Evolutionary conservation across 352 stramenopile species (phyloP), one percentile per base, ranked within the genome.

Genomic region (Phytophthora sojae): DNA sequence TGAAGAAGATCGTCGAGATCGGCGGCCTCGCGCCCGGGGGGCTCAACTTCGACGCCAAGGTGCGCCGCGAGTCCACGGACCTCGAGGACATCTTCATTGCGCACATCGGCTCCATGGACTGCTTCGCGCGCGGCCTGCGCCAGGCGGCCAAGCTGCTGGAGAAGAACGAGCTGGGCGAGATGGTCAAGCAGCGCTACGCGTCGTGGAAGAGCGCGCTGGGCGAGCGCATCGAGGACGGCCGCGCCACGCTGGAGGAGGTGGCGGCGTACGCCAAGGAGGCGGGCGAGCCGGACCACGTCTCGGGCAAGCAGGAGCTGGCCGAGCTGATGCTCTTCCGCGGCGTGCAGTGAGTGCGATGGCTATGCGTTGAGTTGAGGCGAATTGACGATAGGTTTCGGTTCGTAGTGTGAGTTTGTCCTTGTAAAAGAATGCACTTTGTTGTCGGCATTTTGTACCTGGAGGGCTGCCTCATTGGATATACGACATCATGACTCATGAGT

Each of bases 21-120:
- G 89, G 86, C 26, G 91, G 91, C 1, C 73, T 97, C 23, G 66
- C 73, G 3, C 79, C 78, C 1, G 89, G 89, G 25, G 91, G 89
- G 3, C 73, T 97, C 57, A 96, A 96, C 82, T 96, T 97, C 77
- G 89, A 96, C 71, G 82, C 76, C 44, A 96, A 96, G 71, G 84
- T 96, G 39, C 83, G 91, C 21, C 81, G 91, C 42, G 89, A 97
- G 65, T 92, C 79, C 45, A 90, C 88, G 11, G 87, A 95, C 56
- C 72, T 89, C 17, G 74, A 82, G 9, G 91, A 97, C 76, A 67
- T 96, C 9, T 96, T 96, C 73, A 87, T 96, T 57, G 91, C 85
- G 17, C 91, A 97, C 71, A 82, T 97, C 69, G 86, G 83, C 29
- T 88, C 84, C 12, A 97, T 97, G 83, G 90, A 97, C 68, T 90